Evolutionary conservation across 1,284 basidiomycete species (phyloP), one percentile per base, ranked within the genome.

Genomic region (Kalmanozyma brasiliensis): DNA sequence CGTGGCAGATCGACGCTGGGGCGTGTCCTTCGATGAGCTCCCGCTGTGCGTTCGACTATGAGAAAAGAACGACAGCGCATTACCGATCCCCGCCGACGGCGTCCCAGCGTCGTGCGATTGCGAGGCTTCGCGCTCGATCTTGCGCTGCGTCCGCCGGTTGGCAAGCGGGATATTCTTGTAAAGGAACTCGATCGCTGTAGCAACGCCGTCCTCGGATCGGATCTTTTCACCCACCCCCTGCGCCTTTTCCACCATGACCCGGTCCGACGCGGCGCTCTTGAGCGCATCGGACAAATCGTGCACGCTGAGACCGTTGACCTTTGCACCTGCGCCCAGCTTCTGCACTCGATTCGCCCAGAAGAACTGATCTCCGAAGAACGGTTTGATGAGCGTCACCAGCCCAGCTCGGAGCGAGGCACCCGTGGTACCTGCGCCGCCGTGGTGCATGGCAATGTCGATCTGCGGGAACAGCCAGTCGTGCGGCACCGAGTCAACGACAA

Each of bases 391-490:
- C 23, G 78, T 78, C 23, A 75, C 70, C 24, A 78, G 37, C 10
- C 77, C 76, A 10, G 73, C 77, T 19, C 76, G 69, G 19, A 79
- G 45, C 30, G 71, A 74, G 10, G 77, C 77, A n/a, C 74, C 77
- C 16, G 89, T 90, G 0, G 89, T 91, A 24, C 89, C 89, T 2
- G 89, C 89, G 19, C 89, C 89, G 33, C 89, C 89, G 75, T 90
- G 89, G 83, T 90, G 60, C 56, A 66, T 61, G 10, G 58, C 52
- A 45, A 63, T 60, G 45, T 76, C 55, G 42, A 66, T 64, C 62
- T 67, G 35, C 9, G 49, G 65, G 49, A 67, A 62, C 4, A 73
- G 49, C 59, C 68, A 61, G 35, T 70, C 62, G 45, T 63, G 78
- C 4, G 78, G 78, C 4, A 80, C 64, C 20, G 73, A 73, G 30